Evolutionary conservation across 495 filamentous ascomycete genomes (phyloP).

Genomic region (Aspergillus egyptiacus): DNA sequence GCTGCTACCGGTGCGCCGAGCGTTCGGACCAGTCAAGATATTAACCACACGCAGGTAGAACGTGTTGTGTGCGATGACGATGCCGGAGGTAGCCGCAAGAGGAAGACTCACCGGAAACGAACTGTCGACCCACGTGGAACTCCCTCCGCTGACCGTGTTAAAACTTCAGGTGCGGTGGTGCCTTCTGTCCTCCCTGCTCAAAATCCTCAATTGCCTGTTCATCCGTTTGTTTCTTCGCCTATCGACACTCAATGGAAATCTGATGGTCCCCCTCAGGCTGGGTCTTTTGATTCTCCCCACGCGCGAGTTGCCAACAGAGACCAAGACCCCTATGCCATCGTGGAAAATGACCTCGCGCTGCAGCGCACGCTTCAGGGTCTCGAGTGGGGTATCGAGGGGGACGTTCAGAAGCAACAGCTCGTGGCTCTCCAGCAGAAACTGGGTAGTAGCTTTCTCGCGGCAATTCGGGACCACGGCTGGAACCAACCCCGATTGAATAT

Average conservation of each 20-base stretch:
- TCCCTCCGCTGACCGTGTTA: slow-evolving; percentile 34
- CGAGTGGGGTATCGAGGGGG: slow-evolving; percentile 64
- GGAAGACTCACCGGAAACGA: slow-evolving; percentile 58
- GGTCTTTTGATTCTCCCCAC: slow-evolving; percentile 26
- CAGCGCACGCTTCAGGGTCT: slow-evolving; percentile 18
- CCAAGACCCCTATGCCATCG: slow-evolving; percentile 16
- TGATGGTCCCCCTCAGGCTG: slow-evolving; percentile 31
- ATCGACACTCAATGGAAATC: slow-evolving; percentile 32
- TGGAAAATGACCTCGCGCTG: slow-evolving; percentile 10
- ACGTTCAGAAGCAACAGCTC: slow-evolving; percentile 77
- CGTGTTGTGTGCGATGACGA: slow-evolving; percentile 20
- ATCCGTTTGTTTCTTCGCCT: slow-evolving; percentile 25
- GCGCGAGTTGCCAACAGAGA: slow-evolving; percentile 17
- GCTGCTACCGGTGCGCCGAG: slow-evolving; percentile 6
- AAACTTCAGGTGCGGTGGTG: slow-evolving; percentile 25
- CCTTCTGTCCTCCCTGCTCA: slow-evolving; percentile 29
- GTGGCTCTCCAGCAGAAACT: slow-evolving; percentile 79
- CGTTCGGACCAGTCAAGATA: slow-evolving; percentile 1
- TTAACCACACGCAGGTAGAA: slow-evolving; percentile 2
- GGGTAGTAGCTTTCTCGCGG: slow-evolving; percentile 76
- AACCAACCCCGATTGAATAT: slow-evolving; percentile 32
- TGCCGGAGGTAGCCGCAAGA: slow-evolving; percentile 38
- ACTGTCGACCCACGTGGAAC: slow-evolving; percentile 79
- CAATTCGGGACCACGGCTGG: slow-evolving; percentile 75
- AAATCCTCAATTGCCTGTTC: slow-evolving; percentile 28